Percentiles rank a stretch among this genome's conserved stretches.
phyloP scores from a whole-genome alignment of 257 asterid species.

The Solanum dulcamara region DNA sequence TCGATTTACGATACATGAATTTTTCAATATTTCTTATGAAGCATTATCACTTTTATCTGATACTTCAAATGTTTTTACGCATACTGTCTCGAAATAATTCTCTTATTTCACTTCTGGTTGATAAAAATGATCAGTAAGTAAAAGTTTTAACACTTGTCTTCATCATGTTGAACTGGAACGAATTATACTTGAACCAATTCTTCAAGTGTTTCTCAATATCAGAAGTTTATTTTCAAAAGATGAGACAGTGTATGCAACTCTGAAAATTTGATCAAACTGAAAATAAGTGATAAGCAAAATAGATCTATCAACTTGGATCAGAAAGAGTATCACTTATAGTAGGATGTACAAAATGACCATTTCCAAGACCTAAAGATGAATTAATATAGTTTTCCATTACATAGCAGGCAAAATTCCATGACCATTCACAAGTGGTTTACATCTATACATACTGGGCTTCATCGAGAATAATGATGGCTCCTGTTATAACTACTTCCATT shows the following conservation, averaged over 20 bases:
- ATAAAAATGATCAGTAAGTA: not conserved
- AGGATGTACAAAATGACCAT: not conserved
- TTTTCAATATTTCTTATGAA: not conserved
- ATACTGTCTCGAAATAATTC: not conserved
- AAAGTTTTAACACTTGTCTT: not conserved
- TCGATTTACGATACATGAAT: not conserved
- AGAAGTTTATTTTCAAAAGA: not conserved
- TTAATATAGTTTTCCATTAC: not conserved
- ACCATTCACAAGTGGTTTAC: not conserved
- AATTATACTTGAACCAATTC: not conserved
- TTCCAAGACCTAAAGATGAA: not conserved
- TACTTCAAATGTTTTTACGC: not conserved
- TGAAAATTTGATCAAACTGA: not conserved
- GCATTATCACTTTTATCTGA: not conserved
- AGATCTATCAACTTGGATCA: not conserved
- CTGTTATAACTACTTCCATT: conserved; percentile 73
- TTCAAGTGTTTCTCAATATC: not conserved
- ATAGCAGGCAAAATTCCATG: not conserved
- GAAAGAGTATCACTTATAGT: not conserved
- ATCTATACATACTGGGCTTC: conserved; percentile 85
- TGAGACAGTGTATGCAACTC: not conserved
- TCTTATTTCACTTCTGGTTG: not conserved
- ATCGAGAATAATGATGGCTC: conserved; percentile 76
- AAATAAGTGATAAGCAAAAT: not conserved
- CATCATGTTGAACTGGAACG: not conserved